Conservation (phyloP, 2,329 filamentous ascomycete species). For the Lachnellula subtilissima region DNA sequence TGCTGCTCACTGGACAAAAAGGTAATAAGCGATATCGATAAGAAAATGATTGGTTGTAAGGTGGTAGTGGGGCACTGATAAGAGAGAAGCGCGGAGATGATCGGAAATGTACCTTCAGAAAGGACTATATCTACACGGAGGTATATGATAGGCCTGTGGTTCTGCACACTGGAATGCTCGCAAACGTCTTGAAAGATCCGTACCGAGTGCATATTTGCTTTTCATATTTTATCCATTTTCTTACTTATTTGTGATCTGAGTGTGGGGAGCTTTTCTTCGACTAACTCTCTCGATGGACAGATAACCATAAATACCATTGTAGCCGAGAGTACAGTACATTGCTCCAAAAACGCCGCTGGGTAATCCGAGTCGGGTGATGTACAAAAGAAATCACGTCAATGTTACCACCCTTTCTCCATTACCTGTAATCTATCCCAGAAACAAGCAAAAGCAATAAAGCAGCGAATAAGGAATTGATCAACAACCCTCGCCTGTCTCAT, state of each 20-base stretch:
- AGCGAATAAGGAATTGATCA: slow-evolving; percentile 4
- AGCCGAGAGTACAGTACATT: no score
- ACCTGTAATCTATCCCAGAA: no score
- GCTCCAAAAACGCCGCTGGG: background rate
- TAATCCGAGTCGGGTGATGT: background rate
- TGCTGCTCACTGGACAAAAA: background rate
- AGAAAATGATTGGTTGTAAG: background rate
- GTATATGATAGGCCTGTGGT: no score
- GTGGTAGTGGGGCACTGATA: background rate
- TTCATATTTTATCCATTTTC: no score
- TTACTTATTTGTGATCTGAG: background rate
- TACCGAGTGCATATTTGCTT: no score
- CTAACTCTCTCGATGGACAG: background rate
- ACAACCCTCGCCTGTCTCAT: slow-evolving; percentile 26
- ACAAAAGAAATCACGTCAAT: background rate
- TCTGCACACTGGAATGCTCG: no score
- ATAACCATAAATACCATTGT: no score
- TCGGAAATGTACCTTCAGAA: background rate
- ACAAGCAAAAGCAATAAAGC: background rate
- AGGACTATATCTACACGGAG: background rate
- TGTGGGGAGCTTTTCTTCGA: background rate
- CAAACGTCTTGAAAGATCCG: no score
- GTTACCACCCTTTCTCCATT: no score
- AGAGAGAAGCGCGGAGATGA: background rate
- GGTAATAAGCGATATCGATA: background rate